phyloP scores from a whole-genome alignment of 306 rosid genomes.

The Cucumis cinereus region DNA sequence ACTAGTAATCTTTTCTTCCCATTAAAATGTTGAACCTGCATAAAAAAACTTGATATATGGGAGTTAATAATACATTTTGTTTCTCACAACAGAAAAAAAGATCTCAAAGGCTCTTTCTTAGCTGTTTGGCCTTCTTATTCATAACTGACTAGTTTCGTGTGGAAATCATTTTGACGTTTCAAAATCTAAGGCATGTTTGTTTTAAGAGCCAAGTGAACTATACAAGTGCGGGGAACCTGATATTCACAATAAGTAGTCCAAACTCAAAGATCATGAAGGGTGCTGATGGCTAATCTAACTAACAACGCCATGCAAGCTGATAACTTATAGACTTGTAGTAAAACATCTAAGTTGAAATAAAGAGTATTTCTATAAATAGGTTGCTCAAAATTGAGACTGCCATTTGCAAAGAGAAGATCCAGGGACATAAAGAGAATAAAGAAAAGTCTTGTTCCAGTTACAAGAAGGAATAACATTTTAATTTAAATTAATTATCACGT shows the following conservation, averaged over 20 bases:
- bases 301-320: neutral
- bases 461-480: slow-evolving; percentile 1
- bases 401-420: neutral
- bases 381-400: neutral
- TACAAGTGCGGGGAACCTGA: neutral
- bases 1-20: neutral
- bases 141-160: neutral
- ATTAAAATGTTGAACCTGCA: neutral
- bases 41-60: neutral
- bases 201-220: neutral
- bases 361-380: too few species aligned
- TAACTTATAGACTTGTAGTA: neutral
- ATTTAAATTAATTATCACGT: neutral
- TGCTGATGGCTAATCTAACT: neutral
- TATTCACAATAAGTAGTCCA: neutral
- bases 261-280: neutral
- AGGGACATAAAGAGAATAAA: neutral
- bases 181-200: neutral
- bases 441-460: neutral
- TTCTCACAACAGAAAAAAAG: neutral
- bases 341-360: neutral
- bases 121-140: neutral
- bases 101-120: neutral
- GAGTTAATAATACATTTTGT: neutral
- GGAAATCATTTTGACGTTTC: neutral